Conservation (phyloP, 1,284 basidiomycete species). For the Cutaneotrichosporon sp. region DNA sequence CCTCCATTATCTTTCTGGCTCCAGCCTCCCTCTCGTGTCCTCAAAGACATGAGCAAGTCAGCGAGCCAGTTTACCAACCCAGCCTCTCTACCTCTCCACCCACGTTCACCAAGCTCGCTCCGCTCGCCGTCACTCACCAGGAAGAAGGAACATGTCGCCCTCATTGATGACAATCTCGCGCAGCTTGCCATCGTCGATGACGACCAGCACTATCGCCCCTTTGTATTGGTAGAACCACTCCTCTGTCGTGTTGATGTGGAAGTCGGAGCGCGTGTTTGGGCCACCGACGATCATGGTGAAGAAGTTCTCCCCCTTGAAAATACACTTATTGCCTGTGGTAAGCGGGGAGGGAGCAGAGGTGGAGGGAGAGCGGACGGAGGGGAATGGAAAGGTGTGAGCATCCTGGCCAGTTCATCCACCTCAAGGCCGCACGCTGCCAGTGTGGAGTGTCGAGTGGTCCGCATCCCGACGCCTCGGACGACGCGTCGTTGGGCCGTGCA, state of each 20-base stretch:
- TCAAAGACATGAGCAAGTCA: no score
- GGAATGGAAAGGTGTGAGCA: background rate
- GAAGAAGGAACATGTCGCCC: constrained; percentile 93
- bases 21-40: background rate
- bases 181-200: constrained; percentile 83
- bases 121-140: constrained; percentile 60
- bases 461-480: background rate
- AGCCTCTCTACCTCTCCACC: background rate
- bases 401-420: no score
- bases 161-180: constrained; percentile 85
- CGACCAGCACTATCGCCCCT: constrained; percentile 81
- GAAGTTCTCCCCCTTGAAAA: constrained; percentile 80
- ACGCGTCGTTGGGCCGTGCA: background rate
- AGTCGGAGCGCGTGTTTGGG: constrained; percentile 87
- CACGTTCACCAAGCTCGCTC: background rate
- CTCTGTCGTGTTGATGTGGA: constrained; percentile 91
- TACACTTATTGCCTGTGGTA: constrained; percentile 68
- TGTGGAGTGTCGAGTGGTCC: no score
- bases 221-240: constrained; percentile 98
- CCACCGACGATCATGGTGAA: constrained; percentile 90
- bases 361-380: background rate
- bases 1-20: no score
- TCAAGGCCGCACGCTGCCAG: no score
- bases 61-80: background rate
- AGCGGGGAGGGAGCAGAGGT: background rate